Base-by-base conservation (phyloP, 2,329 filamentous ascomycete species). In the Tricladium varicosporioides region DNA sequence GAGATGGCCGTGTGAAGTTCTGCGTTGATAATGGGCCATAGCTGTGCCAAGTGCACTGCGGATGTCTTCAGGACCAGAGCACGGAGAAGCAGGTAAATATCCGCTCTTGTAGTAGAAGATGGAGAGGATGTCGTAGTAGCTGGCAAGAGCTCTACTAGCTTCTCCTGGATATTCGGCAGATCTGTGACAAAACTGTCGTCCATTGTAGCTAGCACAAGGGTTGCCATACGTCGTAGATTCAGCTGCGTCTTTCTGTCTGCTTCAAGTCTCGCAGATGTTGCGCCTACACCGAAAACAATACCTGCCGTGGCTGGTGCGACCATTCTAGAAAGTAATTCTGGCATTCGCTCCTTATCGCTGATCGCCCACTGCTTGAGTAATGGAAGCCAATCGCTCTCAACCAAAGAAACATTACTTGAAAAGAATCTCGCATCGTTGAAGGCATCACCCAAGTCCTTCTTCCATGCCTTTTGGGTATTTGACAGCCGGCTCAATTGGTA, bases 241-340 rank as follows among this genome's bases (percentile, higher is more conserved):
- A 96, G 81, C 73, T 97, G 93, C 1, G 92, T 92, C 73, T 88
- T 94, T 57, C 92, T 87, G 72, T 99, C 94, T 5, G 95, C 92
- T 74, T 99, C 94, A n/a, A 95, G 82, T 57, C 94, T 83, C 36
- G 94, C 94, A 45, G 92, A 95, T 18, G 91, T 92, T 5, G 94
- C 94, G 10, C 95, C 95, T 0, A 99, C 94, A n/a, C 94, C 94
- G 68, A 99, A 99, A 70, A 99, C 93, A 65, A 99, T 95, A 8
- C 94, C 94, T 0, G 95, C 94, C 13, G 92, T 93, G 1, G 92
- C 91, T 5, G 94, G 94, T 3, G 92, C 83, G 5, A 86, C 86
- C 60, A 99, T 82, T 16, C 91, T 87, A 40, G 83, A 79, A 8
- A 97, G 74, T 3, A 97, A 77, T 60, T 99, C 94, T 0, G 86